Base-by-base conservation (phyloP, 2,329 filamentous ascomycete genomes). In the Phoma sp. region DNA sequence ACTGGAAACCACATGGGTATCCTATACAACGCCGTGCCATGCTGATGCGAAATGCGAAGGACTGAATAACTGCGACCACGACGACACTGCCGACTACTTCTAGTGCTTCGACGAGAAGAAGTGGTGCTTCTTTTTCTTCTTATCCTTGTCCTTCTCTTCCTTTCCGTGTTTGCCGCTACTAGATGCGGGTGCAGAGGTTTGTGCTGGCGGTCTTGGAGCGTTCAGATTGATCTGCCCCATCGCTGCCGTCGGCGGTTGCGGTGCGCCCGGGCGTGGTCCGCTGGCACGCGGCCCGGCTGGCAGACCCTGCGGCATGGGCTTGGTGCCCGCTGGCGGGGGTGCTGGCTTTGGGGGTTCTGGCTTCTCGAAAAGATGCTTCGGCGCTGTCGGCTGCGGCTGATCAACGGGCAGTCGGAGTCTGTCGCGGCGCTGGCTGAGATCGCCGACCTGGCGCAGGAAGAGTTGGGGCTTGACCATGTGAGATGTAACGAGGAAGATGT, bases 391-490 rank as follows among this genome's bases (percentile, higher is more conserved):
- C 68, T 88, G 87, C 2, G 92, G 91, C 35, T 88, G 83, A 58
- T 97, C 92, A 52, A 88, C 81, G 0, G 94, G 95, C 5, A 99
- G 84, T 65, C 92, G 88, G 15, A 99, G 82, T 40, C 86, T 84
- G 47, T 90, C 84, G 68, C 88, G 88, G 68, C 92, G 89, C 32
- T 85, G 83, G 57, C 88, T 89, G 13, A 98, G 81, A 69, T 96
- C 92, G 17, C 86, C 85, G 1, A 97, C 78, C 73, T 98, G 93
- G 35, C 90, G 87, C 31, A 96, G 77, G 73, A 93, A 99, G 19
- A 96, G 81, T 37, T 85, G 81, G 0, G 95, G 94, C 0, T 88
- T 95, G 41, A 96, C 81, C 93, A 99, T 97, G 72, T 99, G 95
- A 22, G 90, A 93, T 0, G 91, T 95, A 17, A 89, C 86, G 5